Evolutionary conservation across 768 basidiomycete species (phyloP).

Genomic region (Holtermanniella nyarrowii): DNA sequence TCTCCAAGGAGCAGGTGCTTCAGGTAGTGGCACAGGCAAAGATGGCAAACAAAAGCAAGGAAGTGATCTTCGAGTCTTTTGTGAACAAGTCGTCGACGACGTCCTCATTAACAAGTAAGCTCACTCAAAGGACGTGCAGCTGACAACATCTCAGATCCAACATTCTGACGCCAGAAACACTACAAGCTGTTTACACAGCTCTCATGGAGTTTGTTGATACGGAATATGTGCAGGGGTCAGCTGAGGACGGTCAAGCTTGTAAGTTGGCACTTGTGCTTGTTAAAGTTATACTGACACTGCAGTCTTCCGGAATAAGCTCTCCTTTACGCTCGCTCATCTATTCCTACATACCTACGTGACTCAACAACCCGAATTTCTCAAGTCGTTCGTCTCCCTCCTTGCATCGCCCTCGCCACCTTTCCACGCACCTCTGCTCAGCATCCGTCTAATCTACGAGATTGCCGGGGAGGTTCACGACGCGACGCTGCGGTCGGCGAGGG

Average conservation of each 20-base stretch:
- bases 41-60: slow-evolving; percentile 40
- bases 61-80: slow-evolving; percentile 36
- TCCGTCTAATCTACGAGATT: slow-evolving; percentile 86
- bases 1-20: slow-evolving; percentile 40
- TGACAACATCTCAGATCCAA: slow-evolving; percentile 40
- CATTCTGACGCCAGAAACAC: slow-evolving; percentile 25
- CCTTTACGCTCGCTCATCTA: slow-evolving; percentile 38
- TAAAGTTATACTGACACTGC: slow-evolving; percentile 15
- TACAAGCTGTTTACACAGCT: slow-evolving; percentile 54
- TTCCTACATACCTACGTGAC: slow-evolving; percentile 38
- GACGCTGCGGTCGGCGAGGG: slow-evolving; percentile 75
- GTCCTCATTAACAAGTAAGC: slow-evolving; percentile 31
- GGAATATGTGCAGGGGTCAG: slow-evolving; percentile 76
- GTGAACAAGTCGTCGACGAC: slow-evolving; percentile 39
- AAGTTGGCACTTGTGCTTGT: slow-evolving; percentile 40
- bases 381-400: slow-evolving; percentile 30
- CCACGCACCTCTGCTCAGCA: slow-evolving; percentile 76
- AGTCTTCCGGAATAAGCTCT: slow-evolving; percentile 80
- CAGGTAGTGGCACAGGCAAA: slow-evolving; percentile 19
- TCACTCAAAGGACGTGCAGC: slow-evolving; percentile 45
- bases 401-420: slow-evolving; percentile 44
- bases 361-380: slow-evolving; percentile 30
- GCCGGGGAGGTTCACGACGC: slow-evolving; percentile 96
- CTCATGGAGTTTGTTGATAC: slow-evolving; percentile 72
- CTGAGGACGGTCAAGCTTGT: slow-evolving; percentile 75